These are phyloP conservation scores for Cladosporium sp. DNA, from an alignment of 2,329 filamentous ascomycete species.

Conservation along the genomic window DNA sequence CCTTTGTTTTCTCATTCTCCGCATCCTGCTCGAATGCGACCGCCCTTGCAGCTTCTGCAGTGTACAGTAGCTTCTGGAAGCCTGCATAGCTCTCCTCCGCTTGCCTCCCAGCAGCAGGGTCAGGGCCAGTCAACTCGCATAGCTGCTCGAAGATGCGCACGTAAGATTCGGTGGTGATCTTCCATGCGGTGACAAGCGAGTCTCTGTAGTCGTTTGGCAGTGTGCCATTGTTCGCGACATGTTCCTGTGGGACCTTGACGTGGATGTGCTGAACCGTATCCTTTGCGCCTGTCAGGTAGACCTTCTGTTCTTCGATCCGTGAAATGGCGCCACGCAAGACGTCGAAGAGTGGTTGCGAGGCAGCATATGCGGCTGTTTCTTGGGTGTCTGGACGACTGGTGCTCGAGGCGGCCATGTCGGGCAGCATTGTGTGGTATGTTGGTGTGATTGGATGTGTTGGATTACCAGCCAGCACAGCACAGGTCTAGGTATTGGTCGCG, in stretches of 20 bases:
- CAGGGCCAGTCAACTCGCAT: slow-evolving; percentile 22
- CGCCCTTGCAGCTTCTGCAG: slow-evolving; percentile 19
- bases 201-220: slow-evolving; percentile 24
- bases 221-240: slow-evolving; percentile 14
- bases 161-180: slow-evolving; percentile 23
- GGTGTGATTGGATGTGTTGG: too few relatives aligned
- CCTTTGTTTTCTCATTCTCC: neutral
- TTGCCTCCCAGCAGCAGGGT: slow-evolving; percentile 21
- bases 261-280: slow-evolving; percentile 27
- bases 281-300: slow-evolving; percentile 22
- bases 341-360: slow-evolving; percentile 29
- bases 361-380: slow-evolving; percentile 25
- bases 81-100: slow-evolving; percentile 20
- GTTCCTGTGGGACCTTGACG: slow-evolving; percentile 22
- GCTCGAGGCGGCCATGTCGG: slow-evolving; percentile 2
- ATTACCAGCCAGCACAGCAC: neutral
- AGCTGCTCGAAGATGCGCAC: slow-evolving; percentile 26
- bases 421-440: neutral
- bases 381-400: slow-evolving; percentile 7
- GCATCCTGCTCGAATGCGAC: slow-evolving; percentile 13
- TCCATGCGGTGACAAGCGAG: slow-evolving; percentile 27
- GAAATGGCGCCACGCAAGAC: slow-evolving; percentile 22
- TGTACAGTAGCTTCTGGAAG: slow-evolving; percentile 23
- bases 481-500: neutral
- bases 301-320: slow-evolving; percentile 19